Percentiles rank a stretch among this genome's conserved stretches.
Conservation (phyloP, 768 basidiomycete species). For the Leccinum subgranulosum region DNA sequence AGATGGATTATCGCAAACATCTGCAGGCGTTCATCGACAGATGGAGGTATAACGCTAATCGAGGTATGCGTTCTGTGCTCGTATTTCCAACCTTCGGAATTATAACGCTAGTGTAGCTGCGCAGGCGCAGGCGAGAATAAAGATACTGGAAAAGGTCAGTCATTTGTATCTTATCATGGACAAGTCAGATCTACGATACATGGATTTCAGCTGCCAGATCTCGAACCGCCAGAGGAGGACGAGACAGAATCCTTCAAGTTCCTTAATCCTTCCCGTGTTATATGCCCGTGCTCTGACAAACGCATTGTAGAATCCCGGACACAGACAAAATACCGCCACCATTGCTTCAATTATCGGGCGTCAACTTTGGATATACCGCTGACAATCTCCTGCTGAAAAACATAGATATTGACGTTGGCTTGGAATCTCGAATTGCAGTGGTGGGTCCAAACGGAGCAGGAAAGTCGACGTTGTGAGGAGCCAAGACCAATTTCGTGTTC, state of each 20-base stretch:
- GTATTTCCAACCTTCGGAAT: background rate
- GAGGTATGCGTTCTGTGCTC: conserved; percentile 45
- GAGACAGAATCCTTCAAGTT: conserved; percentile 93
- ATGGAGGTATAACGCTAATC: conserved; percentile 97
- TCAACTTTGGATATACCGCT: conserved; percentile 81
- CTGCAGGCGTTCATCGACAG: conserved; percentile 97
- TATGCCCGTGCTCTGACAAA: background rate
- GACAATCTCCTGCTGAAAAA: conserved; percentile 74
- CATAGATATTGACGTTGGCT: conserved; percentile 86
- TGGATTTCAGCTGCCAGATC: conserved; percentile 70
- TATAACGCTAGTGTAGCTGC: conserved; percentile 50
- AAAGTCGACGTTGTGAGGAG: conserved; percentile 85
- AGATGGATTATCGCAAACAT: conserved; percentile 93
- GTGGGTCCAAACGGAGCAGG: conserved; percentile 95
- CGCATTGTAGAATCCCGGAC: conserved; percentile 72
- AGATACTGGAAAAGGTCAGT: conserved; percentile 68
- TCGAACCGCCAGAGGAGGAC: conserved; percentile 89
- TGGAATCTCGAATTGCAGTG: conserved; percentile 94
- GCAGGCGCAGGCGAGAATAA: conserved; percentile 81
- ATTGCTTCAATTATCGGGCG: conserved; percentile 86
- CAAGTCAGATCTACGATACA: background rate
- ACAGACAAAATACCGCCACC: conserved; percentile 98
- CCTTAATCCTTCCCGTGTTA: conserved; percentile 2
- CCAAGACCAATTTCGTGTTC: background rate
- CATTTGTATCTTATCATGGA: background rate